Conservation (phyloP, 108 stramenopile genomes). For the Skeletonema marinoi region DNA sequence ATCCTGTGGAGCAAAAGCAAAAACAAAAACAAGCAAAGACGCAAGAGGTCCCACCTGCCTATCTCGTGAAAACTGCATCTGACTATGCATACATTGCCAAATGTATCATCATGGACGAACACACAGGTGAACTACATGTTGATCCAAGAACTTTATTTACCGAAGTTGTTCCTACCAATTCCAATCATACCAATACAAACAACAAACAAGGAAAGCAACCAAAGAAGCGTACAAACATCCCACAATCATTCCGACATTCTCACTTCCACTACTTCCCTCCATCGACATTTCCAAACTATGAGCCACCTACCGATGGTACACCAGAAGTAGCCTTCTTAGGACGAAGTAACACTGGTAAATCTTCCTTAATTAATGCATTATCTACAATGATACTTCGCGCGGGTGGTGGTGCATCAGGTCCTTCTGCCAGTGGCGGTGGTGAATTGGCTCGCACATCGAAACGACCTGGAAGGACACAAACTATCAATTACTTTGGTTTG, state of each 20-base stretch:
- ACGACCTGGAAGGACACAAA: conserved; percentile 91
- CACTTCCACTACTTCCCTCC: conserved; percentile 69
- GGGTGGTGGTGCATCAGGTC: conserved; percentile 5
- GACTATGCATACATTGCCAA: conserved; percentile 40
- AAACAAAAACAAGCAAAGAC: background rate
- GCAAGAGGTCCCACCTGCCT: conserved; percentile 33
- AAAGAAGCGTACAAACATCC: conserved; percentile 15
- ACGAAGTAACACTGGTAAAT: conserved; percentile 95
- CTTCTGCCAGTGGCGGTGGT: conserved; percentile 39
- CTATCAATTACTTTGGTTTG: conserved; percentile 86
- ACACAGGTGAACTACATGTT: conserved; percentile 32
- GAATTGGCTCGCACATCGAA: conserved; percentile 82
- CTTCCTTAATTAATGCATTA: conserved; percentile 85
- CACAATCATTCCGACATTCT: conserved; percentile 37
- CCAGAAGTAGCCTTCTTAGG: conserved; percentile 93
- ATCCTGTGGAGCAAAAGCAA: conserved; percentile 14
- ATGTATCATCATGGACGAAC: conserved; percentile 40
- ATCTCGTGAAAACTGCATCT: conserved; percentile 34
- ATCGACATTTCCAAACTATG: conserved; percentile 46
- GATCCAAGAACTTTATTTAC: conserved; percentile 44
- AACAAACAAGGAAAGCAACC: conserved; percentile 3
- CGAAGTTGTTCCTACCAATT: conserved; percentile 1
- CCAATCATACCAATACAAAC: background rate
- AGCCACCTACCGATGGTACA: conserved; percentile 57
- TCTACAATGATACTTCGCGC: conserved; percentile 41